A percentile compares a stretch with the other conserved stretches of the same genome.
These are phyloP conservation scores for Thalassia testudinum DNA, from an alignment of 116 monocot species.

Conservation along the genomic window DNA sequence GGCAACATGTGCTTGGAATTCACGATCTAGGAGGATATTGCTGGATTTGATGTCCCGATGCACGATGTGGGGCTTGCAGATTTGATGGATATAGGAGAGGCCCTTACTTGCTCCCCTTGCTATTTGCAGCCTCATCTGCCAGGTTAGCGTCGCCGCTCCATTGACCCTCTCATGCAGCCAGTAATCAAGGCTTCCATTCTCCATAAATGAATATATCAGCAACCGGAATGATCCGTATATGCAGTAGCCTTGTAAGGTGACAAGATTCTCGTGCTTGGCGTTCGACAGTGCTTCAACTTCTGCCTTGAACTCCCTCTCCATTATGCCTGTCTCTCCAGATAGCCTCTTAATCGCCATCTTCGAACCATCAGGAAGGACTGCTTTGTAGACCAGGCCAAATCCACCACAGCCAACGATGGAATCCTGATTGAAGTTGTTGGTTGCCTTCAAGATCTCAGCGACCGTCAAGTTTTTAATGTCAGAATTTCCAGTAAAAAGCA, in stretches of 20 bases:
- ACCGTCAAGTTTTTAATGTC: conserved; percentile 5
- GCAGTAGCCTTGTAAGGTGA: conserved; percentile 57
- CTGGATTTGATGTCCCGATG: conserved; percentile 70
- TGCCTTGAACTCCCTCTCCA: conserved; percentile 73
- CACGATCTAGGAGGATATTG: conserved; percentile 49
- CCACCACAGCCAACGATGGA: conserved; percentile 69
- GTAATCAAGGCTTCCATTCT: conserved; percentile 80
- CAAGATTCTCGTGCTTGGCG: conserved; percentile 66
- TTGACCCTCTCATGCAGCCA: conserved; percentile 76
- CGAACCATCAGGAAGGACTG: conserved; percentile 36
- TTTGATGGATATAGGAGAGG: conserved; percentile 51
- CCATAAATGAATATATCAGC: conserved; percentile 69
- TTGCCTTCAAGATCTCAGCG: conserved; percentile 39
- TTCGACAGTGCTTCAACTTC: conserved; percentile 70
- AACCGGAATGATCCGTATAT: conserved; percentile 37
- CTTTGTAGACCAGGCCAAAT: conserved; percentile 71
- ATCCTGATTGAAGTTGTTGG: conserved; percentile 52
- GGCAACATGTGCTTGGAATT: conserved; percentile 60
- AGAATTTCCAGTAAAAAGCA: conserved; percentile 3
- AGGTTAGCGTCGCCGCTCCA: conserved; percentile 21
- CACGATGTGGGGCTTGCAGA: conserved; percentile 55
- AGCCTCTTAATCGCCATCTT: conserved; percentile 59
- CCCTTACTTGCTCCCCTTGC: conserved; percentile 60
- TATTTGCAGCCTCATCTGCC: conserved; percentile 41
- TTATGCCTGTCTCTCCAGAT: conserved; percentile 52